Percentiles rank a stretch among this genome's conserved stretches.
These are phyloP conservation scores for Phaffomyces thermotolerans DNA, from an alignment of 805 yeast species.

Conservation along the genomic window DNA sequence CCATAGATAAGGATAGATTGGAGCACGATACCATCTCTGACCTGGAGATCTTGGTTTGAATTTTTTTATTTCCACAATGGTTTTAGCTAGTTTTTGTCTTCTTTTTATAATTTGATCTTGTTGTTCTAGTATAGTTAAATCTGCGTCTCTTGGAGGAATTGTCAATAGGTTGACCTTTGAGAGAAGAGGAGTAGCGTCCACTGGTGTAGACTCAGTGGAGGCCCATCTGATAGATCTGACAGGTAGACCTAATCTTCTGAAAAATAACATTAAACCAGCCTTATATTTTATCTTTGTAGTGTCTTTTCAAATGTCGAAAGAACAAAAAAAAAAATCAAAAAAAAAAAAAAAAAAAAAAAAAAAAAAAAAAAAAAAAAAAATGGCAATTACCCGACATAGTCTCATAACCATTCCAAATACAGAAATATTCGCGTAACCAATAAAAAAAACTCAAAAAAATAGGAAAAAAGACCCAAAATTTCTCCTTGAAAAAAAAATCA, in stretches of 20 bases:
- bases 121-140: slow-evolving; percentile 65
- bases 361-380: neutral
- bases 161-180: slow-evolving; percentile 23
- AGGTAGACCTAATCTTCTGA: neutral
- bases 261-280: slow-evolving; percentile 1
- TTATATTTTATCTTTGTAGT: too few relatives aligned
- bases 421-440: slow-evolving; percentile 8
- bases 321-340: too few relatives aligned
- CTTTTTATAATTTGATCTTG: slow-evolving; percentile 67
- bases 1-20: slow-evolving; percentile 80
- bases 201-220: slow-evolving; percentile 3
- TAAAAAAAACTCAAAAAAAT: slow-evolving; percentile 2
- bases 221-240: neutral
- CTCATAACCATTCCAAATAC: neutral
- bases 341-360: too few relatives aligned
- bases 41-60: slow-evolving; percentile 83
- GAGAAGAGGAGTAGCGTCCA: slow-evolving; percentile 1
- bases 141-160: slow-evolving; percentile 36
- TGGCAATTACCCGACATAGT: neutral
- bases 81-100: slow-evolving; percentile 67
- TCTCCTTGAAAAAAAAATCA: neutral
- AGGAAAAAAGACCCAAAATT: slow-evolving; percentile 2
- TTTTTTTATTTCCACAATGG: slow-evolving; percentile 62
- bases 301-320: too few relatives aligned
- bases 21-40: slow-evolving; percentile 80